Evolutionary conservation across 2,329 filamentous ascomycete species (phyloP).

Genomic region (Colletotrichum shisoi): DNA sequence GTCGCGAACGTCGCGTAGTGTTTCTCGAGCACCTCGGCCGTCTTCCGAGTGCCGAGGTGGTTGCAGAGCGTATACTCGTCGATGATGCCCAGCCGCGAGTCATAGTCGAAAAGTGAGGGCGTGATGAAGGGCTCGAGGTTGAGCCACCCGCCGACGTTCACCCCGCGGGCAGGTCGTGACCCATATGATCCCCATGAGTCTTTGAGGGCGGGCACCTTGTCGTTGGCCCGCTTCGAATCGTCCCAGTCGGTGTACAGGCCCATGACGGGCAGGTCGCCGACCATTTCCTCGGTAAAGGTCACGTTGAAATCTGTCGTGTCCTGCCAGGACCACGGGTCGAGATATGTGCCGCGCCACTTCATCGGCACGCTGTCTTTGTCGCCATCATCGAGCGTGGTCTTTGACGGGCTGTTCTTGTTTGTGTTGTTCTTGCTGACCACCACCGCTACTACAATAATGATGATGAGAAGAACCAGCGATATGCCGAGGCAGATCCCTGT

Average conservation of each 20-base stretch:
- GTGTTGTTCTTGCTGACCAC: slow-evolving; percentile 69
- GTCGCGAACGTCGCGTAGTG: slow-evolving; percentile 92
- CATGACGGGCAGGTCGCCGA: slow-evolving; percentile 90
- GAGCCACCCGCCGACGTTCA: slow-evolving; percentile 94
- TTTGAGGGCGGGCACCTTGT: slow-evolving; percentile 78
- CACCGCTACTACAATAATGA: slow-evolving; percentile 73
- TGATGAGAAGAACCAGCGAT: slow-evolving; percentile 64
- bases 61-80: slow-evolving; percentile 86
- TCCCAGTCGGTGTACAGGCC: slow-evolving; percentile 87
- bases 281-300: slow-evolving; percentile 85
- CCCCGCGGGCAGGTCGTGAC: slow-evolving; percentile 80
- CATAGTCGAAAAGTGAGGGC: slow-evolving; percentile 83
- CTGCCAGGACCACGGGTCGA: slow-evolving; percentile 92
- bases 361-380: slow-evolving; percentile 67
- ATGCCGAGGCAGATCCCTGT: slow-evolving; percentile 65
- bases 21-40: slow-evolving; percentile 76
- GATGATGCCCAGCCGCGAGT: slow-evolving; percentile 70
- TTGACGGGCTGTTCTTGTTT: slow-evolving; percentile 44
- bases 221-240: slow-evolving; percentile 79
- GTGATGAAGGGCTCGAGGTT: slow-evolving; percentile 95
- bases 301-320: slow-evolving; percentile 91
- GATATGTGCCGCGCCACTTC: slow-evolving; percentile 74
- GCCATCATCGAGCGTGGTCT: slow-evolving; percentile 58
- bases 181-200: slow-evolving; percentile 80
- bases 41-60: slow-evolving; percentile 71